Evolutionary conservation across 345 rosid genomes (phyloP).

Genomic region (sweet orange (Citrus sinensis)): DNA sequence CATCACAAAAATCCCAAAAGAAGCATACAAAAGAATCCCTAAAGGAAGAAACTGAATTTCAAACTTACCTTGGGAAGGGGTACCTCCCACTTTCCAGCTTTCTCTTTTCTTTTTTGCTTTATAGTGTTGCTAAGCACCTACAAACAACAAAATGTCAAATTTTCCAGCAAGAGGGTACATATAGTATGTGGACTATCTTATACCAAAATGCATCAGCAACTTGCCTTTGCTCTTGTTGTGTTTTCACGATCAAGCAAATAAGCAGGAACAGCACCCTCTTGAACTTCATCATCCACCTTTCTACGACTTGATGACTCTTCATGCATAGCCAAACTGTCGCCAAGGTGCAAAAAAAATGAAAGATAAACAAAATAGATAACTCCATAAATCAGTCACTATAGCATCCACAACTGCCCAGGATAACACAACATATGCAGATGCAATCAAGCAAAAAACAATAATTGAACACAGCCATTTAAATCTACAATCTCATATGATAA

Average conservation of each 20-base stretch:
- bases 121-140: constrained; percentile 92
- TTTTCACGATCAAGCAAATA: constrained; percentile 92
- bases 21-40: not conserved
- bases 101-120: constrained; percentile 95
- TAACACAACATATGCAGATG: not conserved
- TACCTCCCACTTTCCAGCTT: constrained; percentile 97
- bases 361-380: not conserved
- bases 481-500: not conserved
- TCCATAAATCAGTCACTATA: not conserved
- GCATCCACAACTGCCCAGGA: not conserved
- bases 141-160: constrained; percentile 4
- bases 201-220: not conserved
- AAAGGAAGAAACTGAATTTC: not conserved
- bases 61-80: constrained; percentile 77
- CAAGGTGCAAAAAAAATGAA: not conserved
- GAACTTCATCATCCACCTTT: constrained; percentile 79
- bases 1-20: not conserved
- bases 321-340: constrained; percentile 77
- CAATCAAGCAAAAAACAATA: too few relatives aligned
- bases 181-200: not conserved
- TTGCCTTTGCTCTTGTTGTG: constrained; percentile 79
- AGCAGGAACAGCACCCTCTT: constrained; percentile 95
- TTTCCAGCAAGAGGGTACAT: not conserved
- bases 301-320: constrained; percentile 86
- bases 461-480: not conserved